phyloP scores from a whole-genome alignment of 768 basidiomycete species.

The Mycena venus region DNA sequence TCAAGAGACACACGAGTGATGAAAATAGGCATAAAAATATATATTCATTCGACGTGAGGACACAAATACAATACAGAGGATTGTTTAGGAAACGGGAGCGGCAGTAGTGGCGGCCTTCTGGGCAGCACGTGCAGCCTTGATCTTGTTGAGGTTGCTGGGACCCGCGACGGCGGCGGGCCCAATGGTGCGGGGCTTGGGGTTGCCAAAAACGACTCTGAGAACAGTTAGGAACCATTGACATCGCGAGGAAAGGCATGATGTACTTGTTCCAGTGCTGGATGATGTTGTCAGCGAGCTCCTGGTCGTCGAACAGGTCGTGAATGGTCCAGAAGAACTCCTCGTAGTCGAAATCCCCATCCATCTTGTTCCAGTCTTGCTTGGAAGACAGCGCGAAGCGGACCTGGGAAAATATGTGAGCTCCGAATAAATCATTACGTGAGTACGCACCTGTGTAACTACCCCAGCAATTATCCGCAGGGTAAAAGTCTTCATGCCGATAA shows the following conservation, averaged over 20 bases:
- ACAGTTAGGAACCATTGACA: background rate
- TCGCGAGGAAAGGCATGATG: background rate
- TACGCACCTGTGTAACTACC: conserved; percentile 1
- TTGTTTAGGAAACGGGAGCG: no score
- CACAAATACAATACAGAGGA: no score
- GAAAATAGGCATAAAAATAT: no score
- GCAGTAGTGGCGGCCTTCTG: no score
- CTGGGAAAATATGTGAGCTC: background rate
- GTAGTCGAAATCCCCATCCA: background rate
- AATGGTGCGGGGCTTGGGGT: background rate
- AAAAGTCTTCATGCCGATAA: background rate
- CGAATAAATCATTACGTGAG: no score
- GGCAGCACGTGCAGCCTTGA: no score
- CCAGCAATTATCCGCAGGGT: background rate
- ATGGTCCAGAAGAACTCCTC: conserved; percentile 9
- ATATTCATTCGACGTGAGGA: no score
- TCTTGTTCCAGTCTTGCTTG: background rate
- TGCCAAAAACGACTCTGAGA: background rate
- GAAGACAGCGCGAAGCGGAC: conserved; percentile 5
- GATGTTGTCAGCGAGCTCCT: background rate
- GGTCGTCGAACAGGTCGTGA: background rate
- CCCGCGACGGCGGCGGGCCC: no score
- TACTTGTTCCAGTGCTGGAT: background rate
- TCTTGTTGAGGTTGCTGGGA: no score
- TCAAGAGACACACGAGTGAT: no score